Percentiles rank a stretch among this genome's conserved stretches.
Conservation (phyloP, 768 basidiomycete genomes). For the Tylopilus sp. region DNA sequence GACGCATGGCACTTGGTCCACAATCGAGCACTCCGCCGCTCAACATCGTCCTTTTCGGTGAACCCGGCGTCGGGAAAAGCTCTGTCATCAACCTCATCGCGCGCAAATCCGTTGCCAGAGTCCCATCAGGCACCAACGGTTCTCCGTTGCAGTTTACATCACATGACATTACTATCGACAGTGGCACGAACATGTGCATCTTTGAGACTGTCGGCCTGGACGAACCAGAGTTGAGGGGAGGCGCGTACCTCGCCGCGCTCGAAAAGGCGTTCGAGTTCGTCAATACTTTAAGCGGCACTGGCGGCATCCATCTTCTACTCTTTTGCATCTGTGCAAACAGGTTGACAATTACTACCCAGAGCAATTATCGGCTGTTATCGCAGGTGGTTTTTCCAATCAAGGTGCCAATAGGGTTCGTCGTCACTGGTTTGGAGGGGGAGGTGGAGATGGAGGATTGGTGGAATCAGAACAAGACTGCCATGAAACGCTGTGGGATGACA, state of each 20-base stretch:
- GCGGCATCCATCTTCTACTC: slow-evolving; percentile 34
- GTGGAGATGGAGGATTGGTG: slow-evolving; percentile 36
- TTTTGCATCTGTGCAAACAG: slow-evolving; percentile 37
- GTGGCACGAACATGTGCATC: slow-evolving; percentile 1
- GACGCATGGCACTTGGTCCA: not conserved
- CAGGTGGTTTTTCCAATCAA: slow-evolving; percentile 37
- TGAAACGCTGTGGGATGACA: slow-evolving; percentile 25
- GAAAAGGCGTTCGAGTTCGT: slow-evolving; percentile 29
- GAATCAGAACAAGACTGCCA: slow-evolving; percentile 25
- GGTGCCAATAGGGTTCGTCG: slow-evolving; percentile 39
- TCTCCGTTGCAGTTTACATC: slow-evolving; percentile 27
- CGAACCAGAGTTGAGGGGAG: slow-evolving; percentile 28
- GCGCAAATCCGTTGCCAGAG: not conserved
- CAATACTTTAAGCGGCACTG: slow-evolving; percentile 20
- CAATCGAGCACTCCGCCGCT: too few relatives aligned
- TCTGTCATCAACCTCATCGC: slow-evolving; percentile 5
- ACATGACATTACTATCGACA: slow-evolving; percentile 21
- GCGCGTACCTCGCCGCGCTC: slow-evolving; percentile 26
- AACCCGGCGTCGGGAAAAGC: slow-evolving; percentile 6
- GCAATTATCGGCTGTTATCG: slow-evolving; percentile 40
- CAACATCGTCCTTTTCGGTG: slow-evolving; percentile 6
- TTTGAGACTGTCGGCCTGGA: slow-evolving; percentile 33
- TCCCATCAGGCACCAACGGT: slow-evolving; percentile 9
- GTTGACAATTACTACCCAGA: slow-evolving; percentile 27
- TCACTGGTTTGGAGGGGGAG: slow-evolving; percentile 41